A percentile compares a stretch with the other conserved stretches of the same genome.
phyloP scores from a whole-genome alignment of 371 early-diverging fungal species.

The Saksenaea vasiformis region DNA sequence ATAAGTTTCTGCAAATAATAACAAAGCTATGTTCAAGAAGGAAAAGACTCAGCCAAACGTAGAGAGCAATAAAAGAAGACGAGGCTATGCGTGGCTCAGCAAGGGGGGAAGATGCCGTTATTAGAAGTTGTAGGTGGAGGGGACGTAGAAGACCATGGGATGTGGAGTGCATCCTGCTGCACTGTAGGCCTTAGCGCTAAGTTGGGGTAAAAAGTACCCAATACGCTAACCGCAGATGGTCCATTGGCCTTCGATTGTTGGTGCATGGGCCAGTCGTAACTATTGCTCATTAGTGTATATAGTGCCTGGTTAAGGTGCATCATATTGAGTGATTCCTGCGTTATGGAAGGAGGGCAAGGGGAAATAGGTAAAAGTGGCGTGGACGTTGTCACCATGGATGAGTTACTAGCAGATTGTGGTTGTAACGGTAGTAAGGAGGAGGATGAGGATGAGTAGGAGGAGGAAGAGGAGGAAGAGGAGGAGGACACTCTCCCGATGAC shows the following conservation, averaged over 20 bases:
- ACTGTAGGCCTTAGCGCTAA: background rate
- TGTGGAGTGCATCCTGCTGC: background rate
- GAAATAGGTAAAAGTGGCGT: background rate
- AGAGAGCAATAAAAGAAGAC: background rate
- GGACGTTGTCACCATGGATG: background rate
- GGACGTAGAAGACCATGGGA: background rate
- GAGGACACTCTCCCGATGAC: background rate
- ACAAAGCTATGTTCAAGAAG: background rate
- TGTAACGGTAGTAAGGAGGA: background rate
- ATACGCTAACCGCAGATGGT: background rate
- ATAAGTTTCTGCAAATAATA: background rate
- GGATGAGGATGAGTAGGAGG: background rate
- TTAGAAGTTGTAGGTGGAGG: background rate
- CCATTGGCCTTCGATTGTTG: background rate
- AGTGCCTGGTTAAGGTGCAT: background rate
- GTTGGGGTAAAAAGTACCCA: background rate
- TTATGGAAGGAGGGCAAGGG: background rate
- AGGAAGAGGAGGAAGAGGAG: background rate
- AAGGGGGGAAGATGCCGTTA: background rate
- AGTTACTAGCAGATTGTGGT: background rate
- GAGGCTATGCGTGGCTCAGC: background rate
- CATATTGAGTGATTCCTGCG: background rate
- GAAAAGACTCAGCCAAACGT: background rate
- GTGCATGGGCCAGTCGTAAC: background rate
- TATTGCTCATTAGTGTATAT: background rate